Conservation (phyloP, 352 stramenopile species). For the Pilasporangium apinafurcum region DNA sequence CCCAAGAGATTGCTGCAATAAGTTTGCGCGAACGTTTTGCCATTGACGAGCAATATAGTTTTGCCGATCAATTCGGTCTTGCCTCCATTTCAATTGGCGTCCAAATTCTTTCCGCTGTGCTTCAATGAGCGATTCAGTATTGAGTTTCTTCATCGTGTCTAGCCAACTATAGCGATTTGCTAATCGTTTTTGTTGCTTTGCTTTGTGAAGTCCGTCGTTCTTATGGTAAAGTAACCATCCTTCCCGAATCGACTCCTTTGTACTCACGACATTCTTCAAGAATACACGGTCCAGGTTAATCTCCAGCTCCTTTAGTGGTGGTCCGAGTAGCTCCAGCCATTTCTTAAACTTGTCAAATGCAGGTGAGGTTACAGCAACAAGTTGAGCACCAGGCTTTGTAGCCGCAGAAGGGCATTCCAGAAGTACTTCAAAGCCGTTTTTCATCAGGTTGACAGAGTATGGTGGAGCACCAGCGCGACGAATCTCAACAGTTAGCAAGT, state of each 20-base stretch:
- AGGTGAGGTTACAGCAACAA: constrained; percentile 3
- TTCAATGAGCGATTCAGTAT: constrained; percentile 27
- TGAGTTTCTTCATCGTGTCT: constrained; percentile 20
- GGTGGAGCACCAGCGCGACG: constrained; percentile 29
- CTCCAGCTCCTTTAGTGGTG: constrained; percentile 59
- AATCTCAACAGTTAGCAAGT: constrained; percentile 63
- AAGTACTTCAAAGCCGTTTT: constrained; percentile 67
- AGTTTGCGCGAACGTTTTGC: constrained; percentile 23
- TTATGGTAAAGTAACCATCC: constrained; percentile 46
- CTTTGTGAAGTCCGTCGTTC: constrained; percentile 12
- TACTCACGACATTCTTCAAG: constrained; percentile 39
- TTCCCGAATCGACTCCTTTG: constrained; percentile 48
- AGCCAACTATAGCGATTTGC: constrained; percentile 33
- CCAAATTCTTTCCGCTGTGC: constrained; percentile 45
- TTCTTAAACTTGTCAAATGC: constrained; percentile 47
- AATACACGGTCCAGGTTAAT: constrained; percentile 54
- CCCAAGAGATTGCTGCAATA: constrained; percentile 18
- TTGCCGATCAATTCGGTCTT: constrained; percentile 56
- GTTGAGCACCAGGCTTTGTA: neutral
- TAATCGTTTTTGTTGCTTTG: constrained; percentile 42
- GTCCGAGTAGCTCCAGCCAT: constrained; percentile 66
- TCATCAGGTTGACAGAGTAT: constrained; percentile 76
- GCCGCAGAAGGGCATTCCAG: constrained; percentile 22
- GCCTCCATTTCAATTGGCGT: constrained; percentile 55
- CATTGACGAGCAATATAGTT: constrained; percentile 60